phyloP scores from a whole-genome alignment of 2,329 filamentous ascomycete genomes.

The Fusarium globosum region DNA sequence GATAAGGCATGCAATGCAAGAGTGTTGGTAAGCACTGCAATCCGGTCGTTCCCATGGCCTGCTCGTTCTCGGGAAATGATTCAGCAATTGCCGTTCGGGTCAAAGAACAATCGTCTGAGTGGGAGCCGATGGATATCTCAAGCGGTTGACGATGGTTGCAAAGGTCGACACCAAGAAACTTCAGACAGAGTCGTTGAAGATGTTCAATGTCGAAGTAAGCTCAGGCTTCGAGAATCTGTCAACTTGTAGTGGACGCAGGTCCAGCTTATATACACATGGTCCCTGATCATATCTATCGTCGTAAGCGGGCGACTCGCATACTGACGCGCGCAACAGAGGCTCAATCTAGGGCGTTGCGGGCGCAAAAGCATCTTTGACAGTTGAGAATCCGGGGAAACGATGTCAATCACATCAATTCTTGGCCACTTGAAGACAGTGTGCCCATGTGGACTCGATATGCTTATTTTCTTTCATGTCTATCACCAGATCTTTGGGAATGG shows the following conservation, averaged over 20 bases:
- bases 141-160: background rate
- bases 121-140: background rate
- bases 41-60: background rate
- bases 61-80: background rate
- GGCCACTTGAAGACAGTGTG: background rate
- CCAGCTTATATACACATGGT: constrained; percentile 42
- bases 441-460: background rate
- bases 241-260: constrained; percentile 26
- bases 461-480: background rate
- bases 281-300: constrained; percentile 25
- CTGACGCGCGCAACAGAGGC: constrained; percentile 46
- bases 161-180: background rate
- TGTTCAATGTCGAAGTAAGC: constrained; percentile 25
- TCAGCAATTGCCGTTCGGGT: background rate
- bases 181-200: background rate
- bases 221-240: constrained; percentile 6
- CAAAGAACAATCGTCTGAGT: background rate
- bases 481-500: background rate
- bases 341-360: constrained; percentile 45
- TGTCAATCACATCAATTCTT: constrained; percentile 7
- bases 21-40: background rate
- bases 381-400: constrained; percentile 27
- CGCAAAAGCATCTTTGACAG: constrained; percentile 38
- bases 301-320: constrained; percentile 45
- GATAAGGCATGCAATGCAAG: constrained; percentile 21